A percentile compares a stretch with the other conserved stretches of the same genome.
These are phyloP conservation scores for Helotiales sp. DNA, from an alignment of 2,329 filamentous ascomycete species.

Conservation along the genomic window DNA sequence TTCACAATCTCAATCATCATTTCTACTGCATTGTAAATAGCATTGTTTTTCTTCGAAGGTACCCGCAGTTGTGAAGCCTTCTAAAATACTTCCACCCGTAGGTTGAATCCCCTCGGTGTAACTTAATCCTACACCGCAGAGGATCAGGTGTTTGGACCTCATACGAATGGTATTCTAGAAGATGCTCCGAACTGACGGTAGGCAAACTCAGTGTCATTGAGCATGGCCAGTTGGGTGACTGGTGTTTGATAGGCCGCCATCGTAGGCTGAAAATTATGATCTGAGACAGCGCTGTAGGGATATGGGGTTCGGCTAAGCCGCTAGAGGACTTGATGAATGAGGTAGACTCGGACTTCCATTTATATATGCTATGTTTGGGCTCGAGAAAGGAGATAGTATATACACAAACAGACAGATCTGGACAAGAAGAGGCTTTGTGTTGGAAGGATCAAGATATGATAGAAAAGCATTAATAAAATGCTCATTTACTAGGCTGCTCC, in stretches of 20 bases:
- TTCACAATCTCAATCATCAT: background rate
- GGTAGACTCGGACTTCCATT: too few relatives aligned
- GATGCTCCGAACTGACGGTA: background rate
- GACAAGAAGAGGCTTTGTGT: too few relatives aligned
- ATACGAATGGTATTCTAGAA: background rate
- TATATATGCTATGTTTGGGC: background rate
- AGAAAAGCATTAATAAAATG: background rate
- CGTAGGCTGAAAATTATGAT: background rate
- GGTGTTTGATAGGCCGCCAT: background rate
- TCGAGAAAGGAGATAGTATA: too few relatives aligned
- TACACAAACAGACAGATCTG: too few relatives aligned
- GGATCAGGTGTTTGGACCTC: background rate
- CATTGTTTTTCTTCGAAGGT: background rate
- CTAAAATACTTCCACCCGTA: background rate
- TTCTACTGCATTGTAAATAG: too few relatives aligned
- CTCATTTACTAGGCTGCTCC: background rate
- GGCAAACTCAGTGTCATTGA: background rate
- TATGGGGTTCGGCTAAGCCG: background rate
- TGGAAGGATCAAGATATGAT: too few relatives aligned
- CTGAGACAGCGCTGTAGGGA: background rate
- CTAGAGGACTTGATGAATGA: background rate
- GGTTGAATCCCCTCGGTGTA: background rate
- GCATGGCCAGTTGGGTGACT: background rate
- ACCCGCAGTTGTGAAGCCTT: background rate
- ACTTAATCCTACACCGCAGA: background rate